A percentile compares a stretch with the other conserved stretches of the same genome.
Evolutionary conservation across 140 eudicot species (phyloP).

Genomic region (Oenanthe javanica): DNA sequence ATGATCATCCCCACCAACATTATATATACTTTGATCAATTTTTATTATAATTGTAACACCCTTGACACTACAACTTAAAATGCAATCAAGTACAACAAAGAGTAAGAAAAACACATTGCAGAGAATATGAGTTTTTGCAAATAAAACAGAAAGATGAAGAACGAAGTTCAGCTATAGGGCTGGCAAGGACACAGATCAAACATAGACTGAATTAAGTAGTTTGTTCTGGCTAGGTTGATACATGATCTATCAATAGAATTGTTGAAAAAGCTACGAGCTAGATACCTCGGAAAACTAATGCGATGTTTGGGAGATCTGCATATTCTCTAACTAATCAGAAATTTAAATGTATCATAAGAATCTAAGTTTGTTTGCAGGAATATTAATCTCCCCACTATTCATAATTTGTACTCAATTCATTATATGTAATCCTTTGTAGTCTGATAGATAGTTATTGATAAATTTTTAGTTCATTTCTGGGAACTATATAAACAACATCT

Average conservation of each 20-base stretch:
- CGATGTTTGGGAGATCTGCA: neutral
- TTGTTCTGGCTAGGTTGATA: neutral
- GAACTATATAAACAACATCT: neutral
- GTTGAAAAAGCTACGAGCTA: neutral
- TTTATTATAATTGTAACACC: too few species aligned
- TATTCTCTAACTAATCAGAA: too few species aligned
- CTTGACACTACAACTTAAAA: neutral
- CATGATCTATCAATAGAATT: neutral
- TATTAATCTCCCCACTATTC: neutral
- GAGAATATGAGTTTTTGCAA: neutral
- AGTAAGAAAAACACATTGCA: neutral
- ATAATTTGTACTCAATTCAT: neutral
- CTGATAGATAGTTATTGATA: neutral
- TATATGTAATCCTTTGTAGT: neutral
- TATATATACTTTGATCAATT: too few species aligned
- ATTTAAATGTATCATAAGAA: neutral
- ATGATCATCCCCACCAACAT: too few species aligned
- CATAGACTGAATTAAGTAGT: too few species aligned
- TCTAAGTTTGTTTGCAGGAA: neutral
- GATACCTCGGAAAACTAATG: neutral
- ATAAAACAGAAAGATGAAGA: neutral
- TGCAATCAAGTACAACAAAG: neutral
- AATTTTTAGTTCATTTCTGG: neutral
- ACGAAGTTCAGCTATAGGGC: neutral
- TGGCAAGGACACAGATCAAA: neutral